Percentiles rank a stretch among this genome's conserved stretches.
Conservation (phyloP, 1,284 basidiomycete species). For the Tremellales sp. region DNA sequence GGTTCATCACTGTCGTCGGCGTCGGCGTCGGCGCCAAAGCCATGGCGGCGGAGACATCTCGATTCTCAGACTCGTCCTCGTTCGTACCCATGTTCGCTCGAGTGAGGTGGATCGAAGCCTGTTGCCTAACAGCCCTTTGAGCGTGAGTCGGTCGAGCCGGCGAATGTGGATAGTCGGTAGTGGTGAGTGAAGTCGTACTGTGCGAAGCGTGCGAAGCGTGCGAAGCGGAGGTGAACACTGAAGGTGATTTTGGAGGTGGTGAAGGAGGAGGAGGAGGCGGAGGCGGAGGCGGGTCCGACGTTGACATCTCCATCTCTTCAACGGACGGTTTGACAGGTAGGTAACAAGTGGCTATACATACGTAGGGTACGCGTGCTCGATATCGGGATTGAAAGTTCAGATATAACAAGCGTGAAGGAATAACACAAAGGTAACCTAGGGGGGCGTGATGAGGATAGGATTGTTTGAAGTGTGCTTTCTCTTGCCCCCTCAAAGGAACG, state of each 20-base stretch:
- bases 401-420: no score
- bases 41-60: not conserved
- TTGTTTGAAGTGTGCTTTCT: no score
- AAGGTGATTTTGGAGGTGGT: not conserved
- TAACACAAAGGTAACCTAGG: no score
- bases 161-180: not conserved
- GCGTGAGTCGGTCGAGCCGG: not conserved
- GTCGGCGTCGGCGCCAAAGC: not conserved
- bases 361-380: no score
- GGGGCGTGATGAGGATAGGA: no score
- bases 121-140: not conserved
- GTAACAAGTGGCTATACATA: no score
- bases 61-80: not conserved
- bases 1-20: not conserved
- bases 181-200: not conserved
- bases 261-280: not conserved
- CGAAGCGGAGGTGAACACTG: no score
- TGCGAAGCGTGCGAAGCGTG: not conserved
- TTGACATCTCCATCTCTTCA: no score
- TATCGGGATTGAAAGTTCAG: no score
- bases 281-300: no score
- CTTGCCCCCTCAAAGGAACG: no score
- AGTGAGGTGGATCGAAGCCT: not conserved
- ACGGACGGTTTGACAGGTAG: no score
- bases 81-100: not conserved